Evolutionary conservation across 2,329 filamentous ascomycete species (phyloP).

Genomic region (Penicillium capsulatum): DNA sequence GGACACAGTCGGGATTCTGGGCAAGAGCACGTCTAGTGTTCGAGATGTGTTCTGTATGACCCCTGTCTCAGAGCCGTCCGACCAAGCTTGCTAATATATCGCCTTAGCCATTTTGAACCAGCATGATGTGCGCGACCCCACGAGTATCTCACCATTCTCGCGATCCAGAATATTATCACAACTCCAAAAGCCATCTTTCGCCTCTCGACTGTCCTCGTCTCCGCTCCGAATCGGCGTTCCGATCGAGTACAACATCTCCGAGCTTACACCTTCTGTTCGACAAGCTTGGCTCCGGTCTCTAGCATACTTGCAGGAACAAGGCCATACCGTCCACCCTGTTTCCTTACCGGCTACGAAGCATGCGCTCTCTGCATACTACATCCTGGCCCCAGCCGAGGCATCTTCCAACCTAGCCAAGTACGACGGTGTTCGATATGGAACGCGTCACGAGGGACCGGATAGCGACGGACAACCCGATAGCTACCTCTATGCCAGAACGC

Average conservation of each 20-base stretch:
- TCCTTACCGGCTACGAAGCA: conserved; percentile 78
- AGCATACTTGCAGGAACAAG: conserved; percentile 55
- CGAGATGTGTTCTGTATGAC: conserved; percentile 50
- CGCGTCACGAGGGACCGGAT: conserved; percentile 48
- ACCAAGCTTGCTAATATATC: conserved; percentile 10
- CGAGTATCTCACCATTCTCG: conserved; percentile 58
- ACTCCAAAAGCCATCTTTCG: conserved; percentile 32
- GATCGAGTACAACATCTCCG: conserved; percentile 80
- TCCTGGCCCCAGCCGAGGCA: conserved; percentile 90
- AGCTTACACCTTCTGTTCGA: conserved; percentile 67
- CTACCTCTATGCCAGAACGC: conserved; percentile 67
- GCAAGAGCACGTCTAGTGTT: conserved; percentile 51
- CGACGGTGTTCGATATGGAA: conserved; percentile 90
- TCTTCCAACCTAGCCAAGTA: conserved; percentile 96
- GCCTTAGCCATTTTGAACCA: conserved; percentile 48
- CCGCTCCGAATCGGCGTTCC: conserved; percentile 56
- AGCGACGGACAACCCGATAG: conserved; percentile 51
- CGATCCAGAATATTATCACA: conserved; percentile 50
- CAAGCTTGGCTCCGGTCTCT: conserved; percentile 65
- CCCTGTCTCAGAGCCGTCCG: not conserved
- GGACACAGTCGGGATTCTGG: conserved; percentile 80
- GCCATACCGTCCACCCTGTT: conserved; percentile 69
- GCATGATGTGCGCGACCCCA: conserved; percentile 70
- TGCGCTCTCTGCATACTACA: conserved; percentile 89
- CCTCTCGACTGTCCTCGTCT: conserved; percentile 22